Evolutionary conservation across 306 rosid genomes (phyloP).

Genomic region (Vicia faba): DNA sequence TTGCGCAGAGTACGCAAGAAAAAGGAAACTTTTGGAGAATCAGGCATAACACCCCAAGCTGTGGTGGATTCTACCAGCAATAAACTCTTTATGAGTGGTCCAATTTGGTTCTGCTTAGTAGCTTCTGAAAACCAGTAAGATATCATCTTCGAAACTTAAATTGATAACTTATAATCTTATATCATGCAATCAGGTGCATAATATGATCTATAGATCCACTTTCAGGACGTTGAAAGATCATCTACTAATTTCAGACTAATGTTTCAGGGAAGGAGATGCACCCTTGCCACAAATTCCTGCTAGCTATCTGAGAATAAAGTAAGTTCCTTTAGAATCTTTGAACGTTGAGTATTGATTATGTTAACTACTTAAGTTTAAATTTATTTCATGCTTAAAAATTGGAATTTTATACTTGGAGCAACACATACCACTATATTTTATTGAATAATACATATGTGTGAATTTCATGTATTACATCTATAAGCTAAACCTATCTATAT

Average conservation of each 20-base stretch:
- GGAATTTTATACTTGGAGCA: slow-evolving; percentile 3
- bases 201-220: slow-evolving; percentile 1
- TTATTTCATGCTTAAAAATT: slow-evolving; percentile 25
- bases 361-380: slow-evolving; percentile 20
- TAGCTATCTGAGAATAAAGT: slow-evolving; percentile 77
- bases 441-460: slow-evolving; percentile 17
- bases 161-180: slow-evolving; percentile 12
- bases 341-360: slow-evolving; percentile 19
- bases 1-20: slow-evolving; percentile 68
- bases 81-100: slow-evolving; percentile 54
- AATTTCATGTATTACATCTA: slow-evolving; percentile 20
- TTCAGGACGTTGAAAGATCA: not conserved
- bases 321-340: slow-evolving; percentile 41
- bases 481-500: slow-evolving; percentile 13
- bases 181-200: slow-evolving; percentile 23
- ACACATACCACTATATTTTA: slow-evolving; percentile 14
- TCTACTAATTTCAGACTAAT: slow-evolving; percentile 38
- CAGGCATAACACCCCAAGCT: slow-evolving; percentile 67
- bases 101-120: slow-evolving; percentile 89
- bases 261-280: slow-evolving; percentile 73
- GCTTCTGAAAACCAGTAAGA: slow-evolving; percentile 95
- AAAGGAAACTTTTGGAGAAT: slow-evolving; percentile 70
- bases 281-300: slow-evolving; percentile 77
- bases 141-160: slow-evolving; percentile 33
- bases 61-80: slow-evolving; percentile 58